Percentiles rank a stretch among this genome's conserved stretches.
Evolutionary conservation across 2,329 filamentous ascomycete genomes (phyloP).

Genomic region (Colletotrichum coccodes): DNA sequence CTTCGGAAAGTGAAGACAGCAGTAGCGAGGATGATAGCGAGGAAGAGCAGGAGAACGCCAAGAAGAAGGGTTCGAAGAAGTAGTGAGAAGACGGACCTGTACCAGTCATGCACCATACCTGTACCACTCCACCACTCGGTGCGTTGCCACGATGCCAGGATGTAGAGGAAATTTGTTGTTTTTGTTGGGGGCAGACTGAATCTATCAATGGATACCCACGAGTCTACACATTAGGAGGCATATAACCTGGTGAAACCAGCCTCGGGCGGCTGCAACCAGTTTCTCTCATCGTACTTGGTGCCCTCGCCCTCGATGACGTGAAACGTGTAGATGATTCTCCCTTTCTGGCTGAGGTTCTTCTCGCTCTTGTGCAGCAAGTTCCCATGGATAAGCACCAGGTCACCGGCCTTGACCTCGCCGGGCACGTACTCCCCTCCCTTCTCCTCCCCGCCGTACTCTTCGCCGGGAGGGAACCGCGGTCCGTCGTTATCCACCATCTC

Average conservation of each 20-base stretch:
- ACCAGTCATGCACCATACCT: neutral
- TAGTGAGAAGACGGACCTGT: neutral
- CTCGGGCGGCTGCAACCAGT: conserved; percentile 91
- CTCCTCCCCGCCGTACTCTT: conserved; percentile 57
- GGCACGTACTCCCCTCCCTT: conserved; percentile 72
- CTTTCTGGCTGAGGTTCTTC: conserved; percentile 86
- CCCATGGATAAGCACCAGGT: conserved; percentile 92
- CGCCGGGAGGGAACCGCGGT: conserved; percentile 67
- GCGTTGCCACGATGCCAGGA: neutral
- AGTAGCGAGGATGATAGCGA: conserved; percentile 40
- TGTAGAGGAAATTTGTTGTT: conserved; percentile 17
- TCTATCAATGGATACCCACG: conserved; percentile 30
- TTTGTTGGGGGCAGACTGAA: conserved; percentile 15
- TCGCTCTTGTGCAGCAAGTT: conserved; percentile 97
- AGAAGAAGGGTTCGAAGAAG: conserved; percentile 8
- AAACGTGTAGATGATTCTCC: conserved; percentile 96
- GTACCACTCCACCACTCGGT: neutral
- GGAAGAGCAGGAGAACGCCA: conserved; percentile 37
- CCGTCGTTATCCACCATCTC: conserved; percentile 79
- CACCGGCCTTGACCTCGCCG: conserved; percentile 90
- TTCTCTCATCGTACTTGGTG: conserved; percentile 81
- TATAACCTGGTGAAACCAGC: conserved; percentile 81
- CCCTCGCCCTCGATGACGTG: conserved; percentile 89
- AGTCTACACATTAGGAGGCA: conserved; percentile 36
- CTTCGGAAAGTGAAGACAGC: conserved; percentile 46